Base-by-base conservation (phyloP, 208 protist species). In the Trypanosomatidae sp. region DNA sequence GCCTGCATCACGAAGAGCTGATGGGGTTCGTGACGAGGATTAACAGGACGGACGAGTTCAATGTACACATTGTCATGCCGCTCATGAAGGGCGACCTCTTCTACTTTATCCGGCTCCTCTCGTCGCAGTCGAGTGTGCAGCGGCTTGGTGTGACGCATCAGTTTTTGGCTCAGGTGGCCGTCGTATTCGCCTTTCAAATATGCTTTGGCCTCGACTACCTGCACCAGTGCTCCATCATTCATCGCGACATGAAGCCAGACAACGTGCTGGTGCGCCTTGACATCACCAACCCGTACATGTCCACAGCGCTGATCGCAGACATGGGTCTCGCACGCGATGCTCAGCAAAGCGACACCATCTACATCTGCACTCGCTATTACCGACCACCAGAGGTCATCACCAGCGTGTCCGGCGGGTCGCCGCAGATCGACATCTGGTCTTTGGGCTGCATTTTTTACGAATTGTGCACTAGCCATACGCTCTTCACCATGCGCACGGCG, bases 171-270 rank as follows among this genome's bases (percentile, higher is more conserved):
- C 72, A 84, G 49, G 87, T 92, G 47, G 76, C 87, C 36, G 86
- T 86, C 30, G 85, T 94, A 56, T 96, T 97, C 69, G 83, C 89
- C 10, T 95, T 94, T 55, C 93, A 98, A 71, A 83, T 97, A 53
- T 85, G 83, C 69, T 91, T 93, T 69, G 95, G 92, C n/a, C 76
- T 98, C 7, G 89, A 95, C 72, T 98, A 91, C 80, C 76, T 98
- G 12, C 86, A 97, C 43, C 89, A 96, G 81, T 94, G 90, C 62
- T 77, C 83, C 68, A 88, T 98, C 58, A 85, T 99, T 30, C 98
- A 99, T 77, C 84, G 98, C 49, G 98, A 99, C 69, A 84, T 99
- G 79, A 99, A 99, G 84, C 99, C 98, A 25, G 91, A 94, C 74
- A 99, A 99, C 81, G 85, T 99, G 28, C 91, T 99, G 15, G 82